A percentile compares a stretch with the other conserved stretches of the same genome.
Evolutionary conservation across 441 rosid genomes (phyloP).

Genomic region (California macrophylla): DNA sequence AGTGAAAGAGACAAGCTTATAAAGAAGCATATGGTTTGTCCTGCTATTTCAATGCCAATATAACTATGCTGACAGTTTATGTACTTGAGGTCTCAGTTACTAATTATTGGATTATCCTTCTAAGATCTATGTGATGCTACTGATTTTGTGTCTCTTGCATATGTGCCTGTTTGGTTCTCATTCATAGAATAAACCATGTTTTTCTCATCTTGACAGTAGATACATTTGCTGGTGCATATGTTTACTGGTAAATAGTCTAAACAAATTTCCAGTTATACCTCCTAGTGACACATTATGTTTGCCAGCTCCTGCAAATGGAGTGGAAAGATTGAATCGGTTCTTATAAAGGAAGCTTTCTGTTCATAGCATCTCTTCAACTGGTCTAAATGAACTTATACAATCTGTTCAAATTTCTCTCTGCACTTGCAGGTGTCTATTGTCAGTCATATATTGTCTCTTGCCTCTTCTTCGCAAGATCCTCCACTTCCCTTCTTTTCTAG

Average conservation of each 20-base stretch:
- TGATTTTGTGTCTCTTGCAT: not conserved
- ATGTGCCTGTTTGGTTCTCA: not conserved
- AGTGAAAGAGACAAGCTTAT: constrained; percentile 78
- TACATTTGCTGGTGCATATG: not conserved
- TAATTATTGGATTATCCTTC: not conserved
- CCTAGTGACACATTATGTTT: not conserved
- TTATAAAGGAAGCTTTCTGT: not conserved
- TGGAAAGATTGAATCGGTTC: not conserved
- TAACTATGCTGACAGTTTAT: not conserved
- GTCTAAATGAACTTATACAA: not conserved
- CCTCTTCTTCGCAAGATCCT: constrained; percentile 61
- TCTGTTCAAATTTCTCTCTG: constrained; percentile 16
- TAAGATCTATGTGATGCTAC: not conserved
- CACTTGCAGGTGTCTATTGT: constrained; percentile 75
- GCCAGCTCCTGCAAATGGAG: not conserved
- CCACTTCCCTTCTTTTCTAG: constrained; percentile 59
- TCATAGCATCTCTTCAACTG: not conserved
- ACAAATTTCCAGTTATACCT: not conserved
- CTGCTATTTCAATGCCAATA: constrained; percentile 12
- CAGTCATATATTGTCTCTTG: constrained; percentile 66
- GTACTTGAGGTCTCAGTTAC: not conserved
- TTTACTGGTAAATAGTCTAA: not conserved
- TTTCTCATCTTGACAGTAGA: not conserved
- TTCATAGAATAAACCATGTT: not conserved
- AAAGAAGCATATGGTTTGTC: constrained; percentile 72